Evolutionary conservation across 176 grass and related monocot species (phyloP).

Genomic region (Rhynchospora breviuscula): DNA sequence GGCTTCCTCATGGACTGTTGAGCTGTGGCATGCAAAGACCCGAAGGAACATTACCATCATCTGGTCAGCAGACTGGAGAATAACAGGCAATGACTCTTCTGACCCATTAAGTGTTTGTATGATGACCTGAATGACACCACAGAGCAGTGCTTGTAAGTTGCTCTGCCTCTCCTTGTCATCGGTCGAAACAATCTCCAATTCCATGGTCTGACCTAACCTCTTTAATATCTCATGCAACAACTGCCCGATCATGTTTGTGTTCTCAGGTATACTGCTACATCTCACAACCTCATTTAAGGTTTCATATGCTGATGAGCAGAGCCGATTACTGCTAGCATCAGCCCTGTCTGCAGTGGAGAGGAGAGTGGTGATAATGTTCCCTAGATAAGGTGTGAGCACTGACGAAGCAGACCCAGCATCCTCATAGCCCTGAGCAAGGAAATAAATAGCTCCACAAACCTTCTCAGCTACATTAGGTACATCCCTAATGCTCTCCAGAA

Average conservation of each 20-base stretch:
- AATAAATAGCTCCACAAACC: conserved; percentile 51
- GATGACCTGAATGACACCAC: conserved; percentile 56
- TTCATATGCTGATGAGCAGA: conserved; percentile 45
- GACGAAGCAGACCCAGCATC: conserved; percentile 37
- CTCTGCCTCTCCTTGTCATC: conserved; percentile 53
- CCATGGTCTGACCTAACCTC: conserved; percentile 48
- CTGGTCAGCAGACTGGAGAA: conserved; percentile 46
- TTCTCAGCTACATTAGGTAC: conserved; percentile 48
- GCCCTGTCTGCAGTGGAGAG: conserved; percentile 46
- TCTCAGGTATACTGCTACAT: conserved; percentile 37
- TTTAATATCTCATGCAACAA: conserved; percentile 46
- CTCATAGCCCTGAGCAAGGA: conserved; percentile 45
- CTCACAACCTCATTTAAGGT: conserved; percentile 52
- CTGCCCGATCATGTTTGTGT: conserved; percentile 33
- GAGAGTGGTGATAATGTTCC: conserved; percentile 38
- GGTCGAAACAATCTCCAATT: conserved; percentile 39
- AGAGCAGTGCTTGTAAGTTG: conserved; percentile 47
- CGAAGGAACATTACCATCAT: conserved; percentile 48
- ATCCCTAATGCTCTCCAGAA: conserved; percentile 44
- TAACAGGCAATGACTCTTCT: conserved; percentile 33
- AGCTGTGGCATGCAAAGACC: conserved; percentile 45
- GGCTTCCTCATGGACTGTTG: conserved; percentile 48
- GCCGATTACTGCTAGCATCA: conserved; percentile 30
- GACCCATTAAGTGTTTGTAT: conserved; percentile 38
- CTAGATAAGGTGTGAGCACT: conserved; percentile 42